Percentiles rank a stretch among this genome's conserved stretches.
These are phyloP conservation scores for Capronia epimyces DNA, from an alignment of 2,329 filamentous ascomycete species.

Conservation along the genomic window DNA sequence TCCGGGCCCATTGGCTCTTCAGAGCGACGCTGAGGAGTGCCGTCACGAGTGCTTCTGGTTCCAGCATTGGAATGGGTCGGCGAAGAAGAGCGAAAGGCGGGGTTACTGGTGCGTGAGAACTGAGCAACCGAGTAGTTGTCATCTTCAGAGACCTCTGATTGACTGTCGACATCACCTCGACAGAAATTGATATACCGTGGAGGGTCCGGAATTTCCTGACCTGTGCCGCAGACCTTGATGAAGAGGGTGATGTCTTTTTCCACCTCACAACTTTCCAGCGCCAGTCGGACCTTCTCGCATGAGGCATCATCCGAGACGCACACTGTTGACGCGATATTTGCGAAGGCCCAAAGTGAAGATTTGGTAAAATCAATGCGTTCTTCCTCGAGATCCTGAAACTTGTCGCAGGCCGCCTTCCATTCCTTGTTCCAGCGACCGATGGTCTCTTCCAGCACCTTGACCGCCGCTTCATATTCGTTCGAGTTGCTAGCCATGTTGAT, in stretches of 20 bases:
- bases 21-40: slow-evolving; percentile 17
- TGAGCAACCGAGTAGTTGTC: slow-evolving; percentile 92
- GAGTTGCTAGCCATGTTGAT: slow-evolving; percentile 89
- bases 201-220: slow-evolving; percentile 93
- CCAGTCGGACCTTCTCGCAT: slow-evolving; percentile 91
- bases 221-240: slow-evolving; percentile 82
- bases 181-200: slow-evolving; percentile 99
- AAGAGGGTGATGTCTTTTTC: slow-evolving; percentile 89
- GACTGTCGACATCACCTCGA: slow-evolving; percentile 76
- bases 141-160: slow-evolving; percentile 81
- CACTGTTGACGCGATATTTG: slow-evolving; percentile 93
- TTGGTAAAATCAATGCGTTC: slow-evolving; percentile 96
- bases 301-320: slow-evolving; percentile 96
- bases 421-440: slow-evolving; percentile 95
- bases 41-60: slow-evolving; percentile 36
- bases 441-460: slow-evolving; percentile 91
- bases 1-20: slow-evolving; percentile 21
- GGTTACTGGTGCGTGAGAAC: slow-evolving; percentile 91
- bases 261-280: slow-evolving; percentile 91
- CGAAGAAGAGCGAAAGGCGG: slow-evolving; percentile 90
- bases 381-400: slow-evolving; percentile 98
- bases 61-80: slow-evolving; percentile 85
- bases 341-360: slow-evolving; percentile 95
- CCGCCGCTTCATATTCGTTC: slow-evolving; percentile 84
- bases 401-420: slow-evolving; percentile 95